Evolutionary conservation across 2,329 filamentous ascomycete species (phyloP).

Genomic region (Dothidotthia symphoricarpi): DNA sequence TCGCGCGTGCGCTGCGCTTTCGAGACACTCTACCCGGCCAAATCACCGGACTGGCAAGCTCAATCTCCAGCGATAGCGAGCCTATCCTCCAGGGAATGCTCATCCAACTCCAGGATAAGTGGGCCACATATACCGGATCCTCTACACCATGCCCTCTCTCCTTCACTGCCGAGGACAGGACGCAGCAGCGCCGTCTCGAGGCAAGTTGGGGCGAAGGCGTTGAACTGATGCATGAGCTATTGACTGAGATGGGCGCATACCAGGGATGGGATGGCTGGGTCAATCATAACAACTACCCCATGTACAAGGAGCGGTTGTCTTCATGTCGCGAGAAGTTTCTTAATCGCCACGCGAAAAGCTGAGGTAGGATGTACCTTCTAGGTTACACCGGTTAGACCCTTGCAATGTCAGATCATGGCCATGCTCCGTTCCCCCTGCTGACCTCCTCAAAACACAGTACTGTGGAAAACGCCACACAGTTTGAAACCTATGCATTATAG

Average conservation of each 20-base stretch:
- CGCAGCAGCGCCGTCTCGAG: conserved; percentile 16
- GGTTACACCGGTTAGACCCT: too few relatives aligned
- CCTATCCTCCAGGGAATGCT: conserved; percentile 17
- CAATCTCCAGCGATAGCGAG: conserved; percentile 19
- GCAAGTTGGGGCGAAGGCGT: conserved; percentile 20
- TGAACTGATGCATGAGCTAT: conserved; percentile 20
- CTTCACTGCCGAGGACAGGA: conserved; percentile 15
- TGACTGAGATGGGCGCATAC: conserved; percentile 19
- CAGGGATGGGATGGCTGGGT: conserved; percentile 27
- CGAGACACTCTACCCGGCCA: conserved; percentile 14
- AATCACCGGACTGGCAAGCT: conserved; percentile 16
- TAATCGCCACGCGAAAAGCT: conserved; percentile 16
- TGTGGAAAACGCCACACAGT: too few relatives aligned
- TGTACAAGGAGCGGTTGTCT: conserved; percentile 19
- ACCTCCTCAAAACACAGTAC: too few relatives aligned
- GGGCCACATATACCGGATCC: conserved; percentile 8
- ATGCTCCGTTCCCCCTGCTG: too few relatives aligned
- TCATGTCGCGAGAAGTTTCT: conserved; percentile 20
- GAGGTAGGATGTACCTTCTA: too few relatives aligned
- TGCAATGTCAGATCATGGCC: too few relatives aligned
- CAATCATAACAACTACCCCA: conserved; percentile 19
- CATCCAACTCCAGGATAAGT: conserved; percentile 19
- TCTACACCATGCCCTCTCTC: conserved; percentile 19
- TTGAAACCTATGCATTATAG: too few relatives aligned
- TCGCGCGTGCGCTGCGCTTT: conserved; percentile 13